phyloP scores from a whole-genome alignment of 2,329 filamentous ascomycete genomes.

The Neobulgaria alba region DNA sequence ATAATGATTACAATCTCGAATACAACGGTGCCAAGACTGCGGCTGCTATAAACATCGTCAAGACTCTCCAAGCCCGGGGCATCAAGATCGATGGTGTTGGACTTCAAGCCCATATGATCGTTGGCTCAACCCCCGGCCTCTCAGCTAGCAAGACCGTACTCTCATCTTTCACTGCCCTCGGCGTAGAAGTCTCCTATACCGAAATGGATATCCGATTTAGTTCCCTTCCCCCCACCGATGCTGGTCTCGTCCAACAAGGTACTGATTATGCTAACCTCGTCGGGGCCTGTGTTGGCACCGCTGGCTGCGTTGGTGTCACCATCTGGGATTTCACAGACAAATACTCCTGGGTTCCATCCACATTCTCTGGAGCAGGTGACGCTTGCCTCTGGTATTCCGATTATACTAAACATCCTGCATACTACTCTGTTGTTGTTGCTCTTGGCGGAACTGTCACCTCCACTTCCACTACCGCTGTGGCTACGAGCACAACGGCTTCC shows the following conservation, averaged over 20 bases:
- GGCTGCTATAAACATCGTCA: slow-evolving; percentile 36
- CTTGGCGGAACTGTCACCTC: slow-evolving; percentile 14
- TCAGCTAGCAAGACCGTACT: slow-evolving; percentile 38
- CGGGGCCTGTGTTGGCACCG: slow-evolving; percentile 17
- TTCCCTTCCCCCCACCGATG: slow-evolving; percentile 35
- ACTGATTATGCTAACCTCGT: slow-evolving; percentile 35
- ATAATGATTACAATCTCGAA: slow-evolving; percentile 58
- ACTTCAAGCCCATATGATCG: slow-evolving; percentile 53
- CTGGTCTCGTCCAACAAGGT: slow-evolving; percentile 38
- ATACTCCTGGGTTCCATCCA: slow-evolving; percentile 34
- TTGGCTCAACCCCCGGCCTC: slow-evolving; percentile 41
- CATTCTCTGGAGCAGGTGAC: slow-evolving; percentile 34
- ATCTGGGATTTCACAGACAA: slow-evolving; percentile 27
- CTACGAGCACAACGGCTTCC: neutral
- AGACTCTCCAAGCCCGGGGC: slow-evolving; percentile 38
- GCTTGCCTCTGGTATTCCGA: slow-evolving; percentile 36
- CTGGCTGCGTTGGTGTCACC: slow-evolving; percentile 24
- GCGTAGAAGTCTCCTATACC: slow-evolving; percentile 51
- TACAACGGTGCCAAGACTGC: slow-evolving; percentile 39
- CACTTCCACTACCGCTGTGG: slow-evolving; percentile 1
- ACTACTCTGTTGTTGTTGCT: slow-evolving; percentile 30
- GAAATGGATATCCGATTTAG: slow-evolving; percentile 51
- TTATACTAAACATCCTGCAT: slow-evolving; percentile 36
- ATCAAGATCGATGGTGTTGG: slow-evolving; percentile 55
- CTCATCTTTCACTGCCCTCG: slow-evolving; percentile 41